Conservation (phyloP, 73 alveolate genomes). For the Diophrys appendiculata region DNA sequence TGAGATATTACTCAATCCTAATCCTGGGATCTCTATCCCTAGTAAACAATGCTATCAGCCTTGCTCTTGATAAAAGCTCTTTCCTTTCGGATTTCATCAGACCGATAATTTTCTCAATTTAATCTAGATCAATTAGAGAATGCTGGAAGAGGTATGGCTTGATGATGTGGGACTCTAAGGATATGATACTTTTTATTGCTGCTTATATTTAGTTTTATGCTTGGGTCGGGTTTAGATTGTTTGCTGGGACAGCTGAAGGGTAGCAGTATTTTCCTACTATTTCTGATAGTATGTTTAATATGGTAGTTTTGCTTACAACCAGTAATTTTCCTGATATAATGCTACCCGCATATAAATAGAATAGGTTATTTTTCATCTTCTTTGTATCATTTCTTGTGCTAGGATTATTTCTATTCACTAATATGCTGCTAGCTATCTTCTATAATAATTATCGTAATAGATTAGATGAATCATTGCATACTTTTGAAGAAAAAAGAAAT, state of each 20-base stretch:
- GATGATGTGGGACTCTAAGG: conserved; percentile 34
- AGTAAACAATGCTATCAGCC: conserved; percentile 24
- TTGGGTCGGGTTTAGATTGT: conserved; percentile 29
- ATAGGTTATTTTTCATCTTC: conserved; percentile 13
- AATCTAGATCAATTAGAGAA: conserved; percentile 38
- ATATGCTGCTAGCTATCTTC: conserved; percentile 58
- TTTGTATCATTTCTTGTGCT: conserved; percentile 28
- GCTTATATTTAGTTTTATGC: conserved; percentile 38
- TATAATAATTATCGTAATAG: conserved; percentile 49
- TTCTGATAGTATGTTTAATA: conserved; percentile 28
- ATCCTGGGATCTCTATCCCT: conserved; percentile 5
- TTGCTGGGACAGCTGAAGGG: conserved; percentile 44
- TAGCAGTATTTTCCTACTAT: conserved; percentile 32
- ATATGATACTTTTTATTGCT: conserved; percentile 25
- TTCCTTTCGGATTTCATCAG: conserved; percentile 22
- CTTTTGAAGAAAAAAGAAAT: conserved; percentile 6
- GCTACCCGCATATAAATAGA: conserved; percentile 57
- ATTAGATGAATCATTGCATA: conserved; percentile 11
- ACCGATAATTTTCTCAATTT: conserved; percentile 16
- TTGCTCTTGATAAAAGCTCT: not conserved
- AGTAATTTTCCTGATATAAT: conserved; percentile 66
- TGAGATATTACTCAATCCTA: not conserved
- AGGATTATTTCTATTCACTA: conserved; percentile 49
- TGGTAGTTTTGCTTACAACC: conserved; percentile 54
- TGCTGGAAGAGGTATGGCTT: conserved; percentile 30